phyloP scores from a whole-genome alignment of 345 rosid species.

The Syzygium aromaticum region DNA sequence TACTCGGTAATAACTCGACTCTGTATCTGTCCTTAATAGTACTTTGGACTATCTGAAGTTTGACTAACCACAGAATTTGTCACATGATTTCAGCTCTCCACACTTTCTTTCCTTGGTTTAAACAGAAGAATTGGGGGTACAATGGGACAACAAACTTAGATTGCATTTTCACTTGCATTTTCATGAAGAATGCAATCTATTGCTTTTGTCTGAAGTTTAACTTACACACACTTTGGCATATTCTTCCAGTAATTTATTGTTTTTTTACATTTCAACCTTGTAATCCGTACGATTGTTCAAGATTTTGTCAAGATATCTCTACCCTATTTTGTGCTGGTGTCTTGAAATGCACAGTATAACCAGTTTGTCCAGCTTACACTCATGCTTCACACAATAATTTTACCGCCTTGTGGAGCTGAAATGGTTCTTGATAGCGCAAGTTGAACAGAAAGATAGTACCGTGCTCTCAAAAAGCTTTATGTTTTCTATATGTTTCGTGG shows the following conservation, averaged over 20 bases:
- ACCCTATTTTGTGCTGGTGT: not conserved
- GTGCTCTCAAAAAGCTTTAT: not conserved
- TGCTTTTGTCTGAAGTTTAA: not conserved
- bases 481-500: not conserved
- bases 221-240: not conserved
- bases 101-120: not conserved
- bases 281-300: not conserved
- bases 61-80: not conserved
- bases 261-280: not conserved
- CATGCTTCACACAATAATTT: not conserved
- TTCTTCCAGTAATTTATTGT: not conserved
- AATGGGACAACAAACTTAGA: not conserved
- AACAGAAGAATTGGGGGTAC: not conserved
- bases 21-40: not conserved
- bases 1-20: not conserved
- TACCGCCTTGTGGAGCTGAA: not conserved
- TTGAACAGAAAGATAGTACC: not conserved
- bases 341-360: not conserved
- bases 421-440: not conserved
- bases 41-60: not conserved
- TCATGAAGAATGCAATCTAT: not conserved
- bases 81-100: not conserved
- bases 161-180: not conserved
- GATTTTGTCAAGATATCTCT: not conserved
- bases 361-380: not conserved